phyloP scores from a whole-genome alignment of 1,284 basidiomycete species.

The Cryptococcus hybrid region DNA sequence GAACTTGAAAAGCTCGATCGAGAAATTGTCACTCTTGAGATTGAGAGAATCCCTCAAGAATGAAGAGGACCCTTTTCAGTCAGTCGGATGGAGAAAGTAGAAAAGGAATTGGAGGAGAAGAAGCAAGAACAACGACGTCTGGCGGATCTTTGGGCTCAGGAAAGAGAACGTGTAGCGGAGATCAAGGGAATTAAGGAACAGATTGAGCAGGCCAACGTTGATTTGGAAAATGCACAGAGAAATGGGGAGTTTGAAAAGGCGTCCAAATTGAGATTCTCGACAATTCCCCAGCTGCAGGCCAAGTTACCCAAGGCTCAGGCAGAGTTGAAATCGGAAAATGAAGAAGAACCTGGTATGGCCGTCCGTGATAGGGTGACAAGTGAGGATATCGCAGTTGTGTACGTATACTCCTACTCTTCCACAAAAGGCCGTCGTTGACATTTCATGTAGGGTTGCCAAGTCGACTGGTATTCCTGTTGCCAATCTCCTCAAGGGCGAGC shows the following conservation, averaged over 20 bases:
- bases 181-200: conserved; percentile 73
- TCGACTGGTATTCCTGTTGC: conserved; percentile 89
- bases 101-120: conserved; percentile 61
- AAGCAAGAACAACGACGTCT: conserved; percentile 63
- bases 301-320: conserved; percentile 61
- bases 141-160: conserved; percentile 70
- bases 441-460: conserved; percentile 60
- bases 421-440: background rate
- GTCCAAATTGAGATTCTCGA: conserved; percentile 74
- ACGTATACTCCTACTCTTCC: background rate
- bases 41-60: conserved; percentile 85
- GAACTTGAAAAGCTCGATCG: conserved; percentile 79
- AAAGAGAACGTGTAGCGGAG: conserved; percentile 69
- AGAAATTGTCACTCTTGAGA: conserved; percentile 80
- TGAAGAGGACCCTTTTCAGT: conserved; percentile 76
- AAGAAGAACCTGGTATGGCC: conserved; percentile 57
- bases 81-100: conserved; percentile 67
- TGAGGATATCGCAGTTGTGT: conserved; percentile 81
- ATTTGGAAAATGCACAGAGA: conserved; percentile 83
- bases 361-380: conserved; percentile 83
- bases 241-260: conserved; percentile 79
- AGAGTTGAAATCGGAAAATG: conserved; percentile 59
- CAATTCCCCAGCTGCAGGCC: conserved; percentile 75
- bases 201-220: conserved; percentile 79
- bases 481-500: conserved; percentile 82